Conservation (phyloP, 768 basidiomycete species). For the Asterophora lycoperdoides region DNA sequence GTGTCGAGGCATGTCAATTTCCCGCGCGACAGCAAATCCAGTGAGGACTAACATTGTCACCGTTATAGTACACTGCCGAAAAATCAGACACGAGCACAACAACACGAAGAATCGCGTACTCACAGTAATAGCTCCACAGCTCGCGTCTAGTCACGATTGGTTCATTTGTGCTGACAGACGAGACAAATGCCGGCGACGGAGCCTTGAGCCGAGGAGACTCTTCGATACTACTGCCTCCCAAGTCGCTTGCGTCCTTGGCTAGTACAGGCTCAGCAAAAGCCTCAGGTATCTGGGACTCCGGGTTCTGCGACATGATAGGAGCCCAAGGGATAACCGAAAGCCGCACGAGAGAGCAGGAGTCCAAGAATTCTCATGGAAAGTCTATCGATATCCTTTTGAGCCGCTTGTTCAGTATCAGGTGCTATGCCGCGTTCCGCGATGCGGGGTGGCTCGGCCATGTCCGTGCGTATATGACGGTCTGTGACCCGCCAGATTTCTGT, state of each 20-base stretch:
- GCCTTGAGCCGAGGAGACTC: neutral
- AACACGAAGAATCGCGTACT: slow-evolving; percentile 22
- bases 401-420: neutral
- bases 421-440: neutral
- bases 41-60: slow-evolving; percentile 56
- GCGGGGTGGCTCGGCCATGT: neutral
- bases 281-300: neutral
- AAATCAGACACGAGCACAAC: neutral
- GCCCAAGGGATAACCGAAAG: neutral
- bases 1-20: slow-evolving; percentile 1
- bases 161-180: slow-evolving; percentile 44
- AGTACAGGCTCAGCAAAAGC: neutral
- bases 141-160: slow-evolving; percentile 70
- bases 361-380: neutral
- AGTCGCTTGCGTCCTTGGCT: neutral
- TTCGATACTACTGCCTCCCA: neutral
- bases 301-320: neutral
- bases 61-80: slow-evolving; percentile 72
- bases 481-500: neutral
- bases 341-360: neutral
- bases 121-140: slow-evolving; percentile 78
- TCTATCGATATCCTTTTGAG: neutral
- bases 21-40: neutral
- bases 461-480: neutral
- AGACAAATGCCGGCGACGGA: slow-evolving; percentile 28